Conservation (phyloP, 2,329 filamentous ascomycete genomes). For the Bimuria novae-zelandiae region DNA sequence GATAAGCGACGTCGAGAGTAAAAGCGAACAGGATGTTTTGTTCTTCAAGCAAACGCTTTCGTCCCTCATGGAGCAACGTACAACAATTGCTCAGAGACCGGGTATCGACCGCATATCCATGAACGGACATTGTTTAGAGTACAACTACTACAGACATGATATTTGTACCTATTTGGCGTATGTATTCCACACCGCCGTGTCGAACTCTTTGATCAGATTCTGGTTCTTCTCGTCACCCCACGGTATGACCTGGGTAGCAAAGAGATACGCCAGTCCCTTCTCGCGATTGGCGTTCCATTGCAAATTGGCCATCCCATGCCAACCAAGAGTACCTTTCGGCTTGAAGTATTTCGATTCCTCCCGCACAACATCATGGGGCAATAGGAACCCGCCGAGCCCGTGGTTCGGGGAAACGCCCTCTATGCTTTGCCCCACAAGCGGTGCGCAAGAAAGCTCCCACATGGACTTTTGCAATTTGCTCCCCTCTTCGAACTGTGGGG, state of each 20-base stretch:
- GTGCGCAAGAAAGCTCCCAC: conserved; percentile 1
- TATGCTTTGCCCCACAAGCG: conserved; percentile 11
- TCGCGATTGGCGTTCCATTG: conserved; percentile 22
- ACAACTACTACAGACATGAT: no score
- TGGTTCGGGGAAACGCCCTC: conserved; percentile 14
- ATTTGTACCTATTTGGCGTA: no score
- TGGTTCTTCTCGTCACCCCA: no score
- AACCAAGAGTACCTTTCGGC: conserved; percentile 10
- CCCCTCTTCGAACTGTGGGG: conserved; percentile 1
- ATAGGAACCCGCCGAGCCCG: conserved; percentile 17
- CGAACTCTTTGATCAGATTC: no score
- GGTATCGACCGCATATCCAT: no score
- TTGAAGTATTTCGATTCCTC: conserved; percentile 12
- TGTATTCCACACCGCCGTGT: no score
- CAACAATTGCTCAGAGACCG: no score
- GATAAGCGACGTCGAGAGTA: no score
- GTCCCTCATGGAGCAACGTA: no score
- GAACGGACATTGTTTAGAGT: no score
- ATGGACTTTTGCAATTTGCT: conserved; percentile 8
- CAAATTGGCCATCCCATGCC: conserved; percentile 17
- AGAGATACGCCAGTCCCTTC: conserved; percentile 18
- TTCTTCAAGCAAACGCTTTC: no score
- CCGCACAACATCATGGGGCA: conserved; percentile 7
- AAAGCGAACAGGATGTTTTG: no score
- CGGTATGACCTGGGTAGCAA: conserved; percentile 20